Percentiles rank a stretch among this genome's conserved stretches.
Conservation (phyloP, 2,329 filamentous ascomycete species). For the Tolypocladium nubicola region DNA sequence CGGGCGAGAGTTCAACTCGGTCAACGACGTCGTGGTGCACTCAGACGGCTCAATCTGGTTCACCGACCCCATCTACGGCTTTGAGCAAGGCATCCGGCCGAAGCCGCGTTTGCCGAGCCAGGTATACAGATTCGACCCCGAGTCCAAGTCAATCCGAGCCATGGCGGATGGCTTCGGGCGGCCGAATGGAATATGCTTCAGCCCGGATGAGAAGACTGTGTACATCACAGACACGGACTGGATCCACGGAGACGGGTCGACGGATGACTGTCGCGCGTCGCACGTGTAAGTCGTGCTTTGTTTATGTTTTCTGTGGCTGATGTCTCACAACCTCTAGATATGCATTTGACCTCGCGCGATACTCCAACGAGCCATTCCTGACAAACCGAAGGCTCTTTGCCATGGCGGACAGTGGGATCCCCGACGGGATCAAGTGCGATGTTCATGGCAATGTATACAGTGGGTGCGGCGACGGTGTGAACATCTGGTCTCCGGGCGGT, state of each 20-base stretch:
- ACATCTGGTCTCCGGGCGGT: conserved; percentile 35
- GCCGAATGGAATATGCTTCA: conserved; percentile 35
- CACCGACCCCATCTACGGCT: conserved; percentile 38
- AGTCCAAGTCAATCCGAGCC: conserved; percentile 25
- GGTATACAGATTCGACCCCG: conserved; percentile 35
- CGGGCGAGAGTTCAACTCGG: conserved; percentile 35
- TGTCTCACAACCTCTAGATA: conserved; percentile 13
- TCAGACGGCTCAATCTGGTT: conserved; percentile 36
- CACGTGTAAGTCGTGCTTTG: conserved; percentile 15
- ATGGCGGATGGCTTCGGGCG: conserved; percentile 36
- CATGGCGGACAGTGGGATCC: conserved; percentile 34
- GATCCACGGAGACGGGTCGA: conserved; percentile 21
- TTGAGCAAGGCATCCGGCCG: conserved; percentile 33
- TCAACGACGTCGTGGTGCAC: conserved; percentile 35
- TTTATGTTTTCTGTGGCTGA: neutral
- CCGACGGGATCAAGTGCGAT: conserved; percentile 37
- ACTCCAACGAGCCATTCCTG: conserved; percentile 25
- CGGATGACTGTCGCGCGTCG: conserved; percentile 11
- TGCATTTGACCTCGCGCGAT: conserved; percentile 20
- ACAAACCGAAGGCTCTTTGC: conserved; percentile 39
- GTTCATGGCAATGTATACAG: conserved; percentile 36
- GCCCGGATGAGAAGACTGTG: conserved; percentile 30
- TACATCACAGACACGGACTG: conserved; percentile 35
- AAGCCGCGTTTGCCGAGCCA: conserved; percentile 31
- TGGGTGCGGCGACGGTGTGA: conserved; percentile 37